Evolutionary conservation across 2,329 filamentous ascomycete genomes (phyloP).

Genomic region (Epichloe elymi): DNA sequence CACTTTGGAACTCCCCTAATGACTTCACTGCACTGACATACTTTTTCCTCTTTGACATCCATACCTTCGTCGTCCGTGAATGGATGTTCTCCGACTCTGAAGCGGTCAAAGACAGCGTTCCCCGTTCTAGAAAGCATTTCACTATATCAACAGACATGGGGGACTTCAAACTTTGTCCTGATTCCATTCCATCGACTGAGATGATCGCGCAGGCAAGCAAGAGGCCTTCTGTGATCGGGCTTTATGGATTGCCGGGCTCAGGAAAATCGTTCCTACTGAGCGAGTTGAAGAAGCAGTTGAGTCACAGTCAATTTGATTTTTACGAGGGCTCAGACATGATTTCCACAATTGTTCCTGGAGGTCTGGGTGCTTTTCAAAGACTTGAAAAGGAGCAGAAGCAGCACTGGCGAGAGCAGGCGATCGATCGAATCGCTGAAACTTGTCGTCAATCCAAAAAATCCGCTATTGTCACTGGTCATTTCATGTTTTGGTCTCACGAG

Average conservation of each 20-base stretch:
- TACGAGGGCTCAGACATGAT: constrained; percentile 41
- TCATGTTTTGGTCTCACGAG: constrained; percentile 37
- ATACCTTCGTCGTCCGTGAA: too few species aligned
- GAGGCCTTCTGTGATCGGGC: constrained; percentile 31
- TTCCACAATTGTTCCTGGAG: constrained; percentile 26
- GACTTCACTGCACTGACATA: too few species aligned
- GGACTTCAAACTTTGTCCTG: not conserved
- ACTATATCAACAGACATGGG: not conserved
- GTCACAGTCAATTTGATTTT: constrained; percentile 25
- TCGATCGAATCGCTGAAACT: constrained; percentile 26
- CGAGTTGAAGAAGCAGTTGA: constrained; percentile 23
- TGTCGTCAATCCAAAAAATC: constrained; percentile 21
- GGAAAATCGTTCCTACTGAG: constrained; percentile 37
- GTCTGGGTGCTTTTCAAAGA: constrained; percentile 32
- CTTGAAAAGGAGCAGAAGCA: constrained; percentile 23
- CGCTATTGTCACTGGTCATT: constrained; percentile 42
- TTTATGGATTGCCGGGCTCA: constrained; percentile 42
- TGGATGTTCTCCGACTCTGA: not conserved
- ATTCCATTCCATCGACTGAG: not conserved
- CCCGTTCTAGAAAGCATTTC: not conserved
- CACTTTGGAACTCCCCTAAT: too few species aligned
- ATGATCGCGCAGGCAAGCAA: not conserved
- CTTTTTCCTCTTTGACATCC: too few species aligned
- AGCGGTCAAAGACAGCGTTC: not conserved
- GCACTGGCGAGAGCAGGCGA: constrained; percentile 28